Conservation (phyloP, 208 protist species). For the Acanthamoeba sp. region DNA sequence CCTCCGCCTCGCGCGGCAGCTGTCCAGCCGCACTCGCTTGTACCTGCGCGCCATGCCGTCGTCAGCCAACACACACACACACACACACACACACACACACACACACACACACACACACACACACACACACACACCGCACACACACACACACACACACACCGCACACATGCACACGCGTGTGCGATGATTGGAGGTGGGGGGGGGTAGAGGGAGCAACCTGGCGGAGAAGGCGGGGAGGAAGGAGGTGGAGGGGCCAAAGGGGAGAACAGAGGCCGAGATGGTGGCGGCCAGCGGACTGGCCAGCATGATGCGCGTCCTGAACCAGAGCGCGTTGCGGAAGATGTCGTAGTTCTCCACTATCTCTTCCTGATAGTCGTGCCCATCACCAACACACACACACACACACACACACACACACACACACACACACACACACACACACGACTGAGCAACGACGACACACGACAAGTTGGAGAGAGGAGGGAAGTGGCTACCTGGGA, state of each 20-base stretch:
- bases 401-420: background rate
- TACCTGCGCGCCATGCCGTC: background rate
- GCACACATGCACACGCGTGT: background rate
- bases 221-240: slow-evolving; percentile 39
- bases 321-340: slow-evolving; percentile 53
- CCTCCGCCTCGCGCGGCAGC: slow-evolving; percentile 3
- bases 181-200: background rate
- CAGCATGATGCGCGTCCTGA: slow-evolving; percentile 13
- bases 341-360: slow-evolving; percentile 55
- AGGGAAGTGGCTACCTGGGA: slow-evolving; percentile 8
- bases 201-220: background rate
- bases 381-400: background rate
- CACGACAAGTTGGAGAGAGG: no score
- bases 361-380: background rate
- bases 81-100: background rate
- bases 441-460: background rate
- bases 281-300: slow-evolving; percentile 18
- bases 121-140: background rate
- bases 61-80: background rate
- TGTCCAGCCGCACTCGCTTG: slow-evolving; percentile 39
- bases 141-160: background rate
- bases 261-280: background rate
- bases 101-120: no score
- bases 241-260: background rate
- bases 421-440: background rate